These are phyloP conservation scores for Tulasnella sp. DNA, from an alignment of 768 basidiomycete genomes.

Conservation along the genomic window DNA sequence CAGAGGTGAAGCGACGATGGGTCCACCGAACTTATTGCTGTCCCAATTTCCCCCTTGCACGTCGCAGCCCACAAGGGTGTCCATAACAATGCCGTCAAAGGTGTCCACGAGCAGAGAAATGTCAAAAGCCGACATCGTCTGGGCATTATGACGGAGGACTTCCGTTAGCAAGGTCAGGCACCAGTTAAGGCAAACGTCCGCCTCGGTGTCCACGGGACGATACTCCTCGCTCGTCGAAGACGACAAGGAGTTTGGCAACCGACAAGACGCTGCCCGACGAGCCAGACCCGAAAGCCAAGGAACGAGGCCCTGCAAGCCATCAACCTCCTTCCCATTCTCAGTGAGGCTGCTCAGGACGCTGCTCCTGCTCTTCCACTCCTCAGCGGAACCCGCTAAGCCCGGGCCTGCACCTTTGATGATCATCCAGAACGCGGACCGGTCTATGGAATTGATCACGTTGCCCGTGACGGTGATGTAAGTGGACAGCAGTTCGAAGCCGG, in stretches of 20 bases:
- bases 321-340: constrained; percentile 16
- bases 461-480: constrained; percentile 18
- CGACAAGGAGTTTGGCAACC: neutral
- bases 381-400: neutral
- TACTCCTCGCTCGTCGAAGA: neutral
- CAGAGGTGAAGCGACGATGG: neutral
- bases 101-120: neutral
- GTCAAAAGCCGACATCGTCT: neutral
- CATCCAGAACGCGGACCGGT: constrained; percentile 25
- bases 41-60: neutral
- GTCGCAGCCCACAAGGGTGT: constrained; percentile 18
- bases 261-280: constrained; percentile 3
- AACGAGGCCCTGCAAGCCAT: constrained; percentile 21
- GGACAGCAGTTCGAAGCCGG: constrained; percentile 23
- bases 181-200: constrained; percentile 13
- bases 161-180: constrained; percentile 21
- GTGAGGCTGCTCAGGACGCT: neutral
- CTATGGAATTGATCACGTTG: constrained; percentile 14
- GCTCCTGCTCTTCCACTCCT: constrained; percentile 18
- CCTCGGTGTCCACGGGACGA: neutral
- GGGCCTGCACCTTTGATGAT: constrained; percentile 19
- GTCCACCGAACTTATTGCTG: neutral
- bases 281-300: neutral
- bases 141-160: constrained; percentile 23
- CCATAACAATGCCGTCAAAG: constrained; percentile 25